Percentiles rank a stretch among this genome's conserved stretches.
Conservation (phyloP, 345 rosid species). For the Passiflora organensis region DNA sequence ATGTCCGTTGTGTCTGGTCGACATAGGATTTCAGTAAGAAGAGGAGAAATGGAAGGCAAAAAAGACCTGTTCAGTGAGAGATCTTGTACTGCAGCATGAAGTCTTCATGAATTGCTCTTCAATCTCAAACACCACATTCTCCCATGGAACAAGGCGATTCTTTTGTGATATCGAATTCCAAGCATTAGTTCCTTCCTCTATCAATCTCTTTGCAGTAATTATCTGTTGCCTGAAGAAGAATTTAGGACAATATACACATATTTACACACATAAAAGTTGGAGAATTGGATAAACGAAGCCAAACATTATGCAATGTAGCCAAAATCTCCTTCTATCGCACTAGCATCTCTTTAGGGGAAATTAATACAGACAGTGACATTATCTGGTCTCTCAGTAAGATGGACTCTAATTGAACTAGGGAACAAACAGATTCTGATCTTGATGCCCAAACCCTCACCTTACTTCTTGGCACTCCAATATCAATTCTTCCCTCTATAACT, state of each 20-base stretch:
- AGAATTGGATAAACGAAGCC: neutral
- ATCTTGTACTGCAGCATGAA: conserved; percentile 65
- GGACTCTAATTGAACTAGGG: no score
- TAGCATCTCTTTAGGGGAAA: neutral
- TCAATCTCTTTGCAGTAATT: conserved; percentile 65
- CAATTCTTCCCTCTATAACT: neutral
- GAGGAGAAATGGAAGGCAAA: conserved; percentile 8
- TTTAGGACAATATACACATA: neutral
- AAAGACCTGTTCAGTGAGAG: conserved; percentile 66
- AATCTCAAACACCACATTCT: conserved; percentile 58
- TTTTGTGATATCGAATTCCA: conserved; percentile 73
- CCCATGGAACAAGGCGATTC: conserved; percentile 69
- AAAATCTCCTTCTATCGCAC: neutral
- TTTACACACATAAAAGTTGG: neutral
- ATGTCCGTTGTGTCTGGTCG: neutral
- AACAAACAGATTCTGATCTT: no score
- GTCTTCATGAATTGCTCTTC: conserved; percentile 82
- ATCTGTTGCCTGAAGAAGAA: conserved; percentile 57
- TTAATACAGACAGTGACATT: neutral
- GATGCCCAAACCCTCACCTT: no score
- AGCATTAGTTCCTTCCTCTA: conserved; percentile 80
- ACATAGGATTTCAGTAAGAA: neutral
- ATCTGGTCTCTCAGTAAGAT: neutral
- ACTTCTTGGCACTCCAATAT: no score
- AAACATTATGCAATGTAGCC: neutral